A percentile compares a stretch with the other conserved stretches of the same genome.
Conservation (phyloP, 108 stramenopile species). For the Skeletonema costatum region DNA sequence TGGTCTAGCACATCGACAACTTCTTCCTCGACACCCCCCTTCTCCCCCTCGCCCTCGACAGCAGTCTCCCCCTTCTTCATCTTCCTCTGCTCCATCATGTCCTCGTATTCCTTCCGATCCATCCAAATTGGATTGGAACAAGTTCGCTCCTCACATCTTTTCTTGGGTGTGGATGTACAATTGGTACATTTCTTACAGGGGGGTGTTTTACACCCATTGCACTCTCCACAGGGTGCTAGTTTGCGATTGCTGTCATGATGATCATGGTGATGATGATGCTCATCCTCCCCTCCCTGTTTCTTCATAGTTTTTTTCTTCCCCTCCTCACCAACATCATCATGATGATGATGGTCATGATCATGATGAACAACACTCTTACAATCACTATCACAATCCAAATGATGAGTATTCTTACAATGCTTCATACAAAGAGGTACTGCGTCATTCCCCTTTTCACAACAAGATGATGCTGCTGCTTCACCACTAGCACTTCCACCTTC, state of each 20-base stretch:
- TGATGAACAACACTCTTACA: not conserved
- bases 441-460: not conserved
- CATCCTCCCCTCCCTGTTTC: too few relatives aligned
- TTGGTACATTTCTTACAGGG: not conserved
- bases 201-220: not conserved
- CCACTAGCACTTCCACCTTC: not conserved
- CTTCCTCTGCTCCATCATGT: not conserved
- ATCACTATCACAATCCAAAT: not conserved
- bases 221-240: not conserved
- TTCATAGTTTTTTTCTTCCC: too few relatives aligned
- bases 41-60: not conserved
- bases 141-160: not conserved
- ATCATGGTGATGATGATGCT: not conserved
- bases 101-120: not conserved
- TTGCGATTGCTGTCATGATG: not conserved
- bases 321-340: too few relatives aligned
- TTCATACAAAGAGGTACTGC: not conserved
- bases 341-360: not conserved
- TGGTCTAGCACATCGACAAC: not conserved
- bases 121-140: slow-evolving; percentile 1
- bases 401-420: not conserved
- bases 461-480: not conserved
- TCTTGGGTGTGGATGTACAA: not conserved
- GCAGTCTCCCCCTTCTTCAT: not conserved
- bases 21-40: not conserved